phyloP scores from a whole-genome alignment of 2,329 filamentous ascomycete genomes.

The Leptographium radiaticola region DNA sequence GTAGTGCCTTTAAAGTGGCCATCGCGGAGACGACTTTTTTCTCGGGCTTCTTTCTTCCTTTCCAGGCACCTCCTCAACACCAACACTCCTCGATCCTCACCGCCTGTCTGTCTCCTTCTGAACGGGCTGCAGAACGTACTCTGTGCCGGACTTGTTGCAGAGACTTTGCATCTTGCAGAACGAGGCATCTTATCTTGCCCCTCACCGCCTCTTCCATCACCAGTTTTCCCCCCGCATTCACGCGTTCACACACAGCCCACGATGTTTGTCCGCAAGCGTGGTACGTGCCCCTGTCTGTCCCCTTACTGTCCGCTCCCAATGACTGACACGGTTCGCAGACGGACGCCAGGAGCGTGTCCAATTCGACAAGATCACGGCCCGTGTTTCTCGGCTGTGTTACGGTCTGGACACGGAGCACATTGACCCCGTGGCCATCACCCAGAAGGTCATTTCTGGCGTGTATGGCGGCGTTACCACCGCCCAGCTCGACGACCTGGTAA shows the following conservation, averaged over 20 bases:
- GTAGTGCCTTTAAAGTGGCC: constrained; percentile 12
- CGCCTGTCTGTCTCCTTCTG: not conserved
- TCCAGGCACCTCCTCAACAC: constrained; percentile 2
- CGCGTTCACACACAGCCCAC: constrained; percentile 13
- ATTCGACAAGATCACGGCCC: constrained; percentile 99
- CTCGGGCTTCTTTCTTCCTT: not conserved
- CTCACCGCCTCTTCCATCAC: not conserved
- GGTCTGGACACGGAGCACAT: constrained; percentile 90
- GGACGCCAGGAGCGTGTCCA: constrained; percentile 99
- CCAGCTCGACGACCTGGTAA: constrained; percentile 90
- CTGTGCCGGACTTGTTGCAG: not conserved
- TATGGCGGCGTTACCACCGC: constrained; percentile 96
- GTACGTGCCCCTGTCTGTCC: constrained; percentile 25
- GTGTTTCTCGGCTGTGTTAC: constrained; percentile 95
- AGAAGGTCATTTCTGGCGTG: constrained; percentile 98
- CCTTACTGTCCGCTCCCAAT: not conserved
- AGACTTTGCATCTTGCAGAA: not conserved
- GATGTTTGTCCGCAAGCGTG: constrained; percentile 53
- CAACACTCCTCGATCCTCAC: not conserved
- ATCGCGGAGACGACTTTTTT: constrained; percentile 9
- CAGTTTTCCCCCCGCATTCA: not conserved
- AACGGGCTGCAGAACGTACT: not conserved
- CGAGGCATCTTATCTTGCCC: not conserved
- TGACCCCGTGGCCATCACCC: constrained; percentile 93
- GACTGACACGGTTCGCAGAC: constrained; percentile 40